Evolutionary conservation across 1,139 yeast species (phyloP).

Genomic region (Meyerozyma athensensis): DNA sequence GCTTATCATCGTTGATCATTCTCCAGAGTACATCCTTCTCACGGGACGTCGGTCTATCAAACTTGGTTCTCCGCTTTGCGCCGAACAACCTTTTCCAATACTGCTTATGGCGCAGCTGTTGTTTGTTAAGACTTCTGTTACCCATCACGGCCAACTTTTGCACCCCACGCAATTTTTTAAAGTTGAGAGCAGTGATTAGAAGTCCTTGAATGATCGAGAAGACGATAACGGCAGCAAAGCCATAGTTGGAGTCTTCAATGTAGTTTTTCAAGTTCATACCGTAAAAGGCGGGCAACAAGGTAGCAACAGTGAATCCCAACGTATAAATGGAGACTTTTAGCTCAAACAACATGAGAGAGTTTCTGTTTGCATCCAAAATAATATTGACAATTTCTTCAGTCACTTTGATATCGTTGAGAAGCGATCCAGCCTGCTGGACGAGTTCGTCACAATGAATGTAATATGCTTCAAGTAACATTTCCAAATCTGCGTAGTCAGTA

Average conservation of each 20-base stretch:
- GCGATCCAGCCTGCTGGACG: slow-evolving; percentile 86
- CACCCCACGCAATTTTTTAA: slow-evolving; percentile 48
- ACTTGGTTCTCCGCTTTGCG: slow-evolving; percentile 27
- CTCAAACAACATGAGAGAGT: slow-evolving; percentile 86
- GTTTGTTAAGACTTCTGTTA: slow-evolving; percentile 4
- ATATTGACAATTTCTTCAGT: slow-evolving; percentile 97
- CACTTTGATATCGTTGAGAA: slow-evolving; percentile 79
- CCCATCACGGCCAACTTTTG: slow-evolving; percentile 67
- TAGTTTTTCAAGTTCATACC: slow-evolving; percentile 95
- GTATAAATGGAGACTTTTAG: slow-evolving; percentile 82
- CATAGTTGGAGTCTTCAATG: slow-evolving; percentile 69
- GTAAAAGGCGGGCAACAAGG: slow-evolving; percentile 60
- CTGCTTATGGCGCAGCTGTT: slow-evolving; percentile 9
- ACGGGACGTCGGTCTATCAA: slow-evolving; percentile 34
- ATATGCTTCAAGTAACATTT: slow-evolving; percentile 87
- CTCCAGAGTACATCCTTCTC: slow-evolving; percentile 67
- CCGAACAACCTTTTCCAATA: slow-evolving; percentile 23
- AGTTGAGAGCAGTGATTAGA: slow-evolving; percentile 37
- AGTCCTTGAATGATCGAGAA: slow-evolving; percentile 44
- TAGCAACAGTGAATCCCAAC: slow-evolving; percentile 75
- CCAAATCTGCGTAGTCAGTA: slow-evolving; percentile 66
- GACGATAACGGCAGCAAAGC: slow-evolving; percentile 59
- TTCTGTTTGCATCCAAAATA: slow-evolving; percentile 90
- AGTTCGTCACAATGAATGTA: slow-evolving; percentile 95
- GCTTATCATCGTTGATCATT: slow-evolving; percentile 63